Conservation (phyloP, 2,329 filamentous ascomycete genomes). For the Penicillium palitans region DNA sequence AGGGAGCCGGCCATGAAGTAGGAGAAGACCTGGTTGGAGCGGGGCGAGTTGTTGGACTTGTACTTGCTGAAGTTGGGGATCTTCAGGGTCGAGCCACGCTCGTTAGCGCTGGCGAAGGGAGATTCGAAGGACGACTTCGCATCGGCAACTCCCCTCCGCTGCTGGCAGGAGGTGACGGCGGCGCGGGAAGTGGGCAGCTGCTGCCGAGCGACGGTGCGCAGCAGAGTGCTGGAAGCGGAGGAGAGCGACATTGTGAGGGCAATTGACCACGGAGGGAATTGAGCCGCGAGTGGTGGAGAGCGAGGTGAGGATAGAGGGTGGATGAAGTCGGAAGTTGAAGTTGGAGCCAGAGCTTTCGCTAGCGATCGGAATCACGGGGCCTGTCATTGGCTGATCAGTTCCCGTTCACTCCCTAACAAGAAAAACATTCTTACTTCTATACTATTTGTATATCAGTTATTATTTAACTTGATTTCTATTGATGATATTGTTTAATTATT, state of each 20-base stretch:
- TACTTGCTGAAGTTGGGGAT: constrained; percentile 92
- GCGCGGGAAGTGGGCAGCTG: constrained; percentile 46
- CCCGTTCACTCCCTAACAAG: constrained; percentile 18
- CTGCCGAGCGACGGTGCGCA: constrained; percentile 58
- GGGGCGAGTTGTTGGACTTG: constrained; percentile 66
- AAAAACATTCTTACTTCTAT: constrained; percentile 8
- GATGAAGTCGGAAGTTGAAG: constrained; percentile 42
- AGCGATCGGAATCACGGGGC: constrained; percentile 44
- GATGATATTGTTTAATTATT: background rate
- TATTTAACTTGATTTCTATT: background rate
- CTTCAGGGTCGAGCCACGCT: constrained; percentile 58
- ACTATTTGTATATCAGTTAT: no score
- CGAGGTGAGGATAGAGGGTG: constrained; percentile 33
- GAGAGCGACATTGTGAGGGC: constrained; percentile 54
- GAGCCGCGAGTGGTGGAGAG: constrained; percentile 38
- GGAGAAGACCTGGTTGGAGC: constrained; percentile 80
- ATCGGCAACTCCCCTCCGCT: constrained; percentile 43
- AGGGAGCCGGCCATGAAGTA: constrained; percentile 99
- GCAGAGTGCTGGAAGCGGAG: constrained; percentile 66
- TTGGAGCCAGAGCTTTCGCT: constrained; percentile 45
- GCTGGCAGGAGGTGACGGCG: constrained; percentile 44
- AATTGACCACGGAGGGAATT: constrained; percentile 36
- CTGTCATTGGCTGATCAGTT: constrained; percentile 40
- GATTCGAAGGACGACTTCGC: constrained; percentile 50
- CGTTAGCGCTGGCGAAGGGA: constrained; percentile 56